Evolutionary conservation across 148 eudicot genomes (phyloP).

Genomic region (Amaranthus hypochondriacus): DNA sequence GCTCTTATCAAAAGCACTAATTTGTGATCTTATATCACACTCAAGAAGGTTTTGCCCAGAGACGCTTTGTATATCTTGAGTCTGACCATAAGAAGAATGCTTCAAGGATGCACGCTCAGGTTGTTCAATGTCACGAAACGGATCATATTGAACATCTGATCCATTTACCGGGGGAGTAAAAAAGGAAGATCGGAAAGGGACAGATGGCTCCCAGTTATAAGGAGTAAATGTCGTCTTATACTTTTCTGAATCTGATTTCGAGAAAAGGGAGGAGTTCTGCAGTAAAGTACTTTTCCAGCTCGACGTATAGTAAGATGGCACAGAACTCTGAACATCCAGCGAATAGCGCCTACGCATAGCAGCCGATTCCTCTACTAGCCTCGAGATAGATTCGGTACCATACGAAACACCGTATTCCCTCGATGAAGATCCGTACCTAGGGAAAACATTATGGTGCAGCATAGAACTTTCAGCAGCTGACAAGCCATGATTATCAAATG

Average conservation of each 20-base stretch:
- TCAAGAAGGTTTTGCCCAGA: constrained; percentile 28
- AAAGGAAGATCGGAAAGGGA: constrained; percentile 65
- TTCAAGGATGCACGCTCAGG: constrained; percentile 32
- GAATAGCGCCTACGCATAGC: constrained; percentile 29
- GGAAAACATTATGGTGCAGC: constrained; percentile 14
- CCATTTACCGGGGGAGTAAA: constrained; percentile 34
- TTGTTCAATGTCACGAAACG: constrained; percentile 64
- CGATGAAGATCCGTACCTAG: constrained; percentile 20
- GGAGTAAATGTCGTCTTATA: constrained; percentile 34
- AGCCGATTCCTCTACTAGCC: constrained; percentile 35
- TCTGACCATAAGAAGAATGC: constrained; percentile 32
- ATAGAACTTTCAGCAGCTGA: constrained; percentile 25
- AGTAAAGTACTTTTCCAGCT: constrained; percentile 32
- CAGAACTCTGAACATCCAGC: constrained; percentile 26
- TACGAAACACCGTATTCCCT: constrained; percentile 24
- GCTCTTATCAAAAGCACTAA: constrained; percentile 26
- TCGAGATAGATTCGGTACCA: constrained; percentile 25
- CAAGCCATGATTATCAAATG: constrained; percentile 23
- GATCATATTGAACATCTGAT: constrained; percentile 52
- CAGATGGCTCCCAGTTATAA: constrained; percentile 83
- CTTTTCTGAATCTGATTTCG: constrained; percentile 35
- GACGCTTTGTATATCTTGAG: constrained; percentile 20
- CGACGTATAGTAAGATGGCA: constrained; percentile 20
- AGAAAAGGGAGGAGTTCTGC: constrained; percentile 32
- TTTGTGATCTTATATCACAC: constrained; percentile 17